Conservation (phyloP, 371 early-diverging fungal genomes). For the Modicella reniformis region DNA sequence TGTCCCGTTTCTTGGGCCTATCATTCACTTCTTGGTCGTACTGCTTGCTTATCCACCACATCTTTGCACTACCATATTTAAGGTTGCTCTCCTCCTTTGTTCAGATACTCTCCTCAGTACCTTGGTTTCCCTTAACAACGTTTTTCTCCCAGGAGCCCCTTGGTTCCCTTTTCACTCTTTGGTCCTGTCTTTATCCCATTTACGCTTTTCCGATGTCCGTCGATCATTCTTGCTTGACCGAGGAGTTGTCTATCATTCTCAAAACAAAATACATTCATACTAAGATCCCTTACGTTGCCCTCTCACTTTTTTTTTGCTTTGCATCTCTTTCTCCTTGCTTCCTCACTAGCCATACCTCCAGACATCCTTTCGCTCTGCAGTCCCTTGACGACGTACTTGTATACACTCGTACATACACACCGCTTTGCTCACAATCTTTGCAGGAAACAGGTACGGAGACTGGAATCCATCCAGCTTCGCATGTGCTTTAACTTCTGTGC, state of each 20-base stretch:
- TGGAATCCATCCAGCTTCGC: not conserved
- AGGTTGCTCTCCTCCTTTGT: slow-evolving; percentile 2
- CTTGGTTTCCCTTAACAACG: slow-evolving; percentile 7
- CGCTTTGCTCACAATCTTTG: not conserved
- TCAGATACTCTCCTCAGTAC: slow-evolving; percentile 13
- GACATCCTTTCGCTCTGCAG: slow-evolving; percentile 5
- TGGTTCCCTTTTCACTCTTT: slow-evolving; percentile 16
- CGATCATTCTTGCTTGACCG: slow-evolving; percentile 22
- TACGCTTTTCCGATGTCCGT: not conserved
- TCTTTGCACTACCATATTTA: not conserved
- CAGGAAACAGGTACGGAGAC: slow-evolving; percentile 4
- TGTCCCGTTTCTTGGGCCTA: slow-evolving; percentile 5
- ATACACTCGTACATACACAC: not conserved
- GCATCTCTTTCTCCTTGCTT: slow-evolving; percentile 13
- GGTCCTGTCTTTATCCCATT: not conserved
- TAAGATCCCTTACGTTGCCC: not conserved
- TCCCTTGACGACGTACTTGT: slow-evolving; percentile 6
- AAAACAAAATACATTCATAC: too few species aligned
- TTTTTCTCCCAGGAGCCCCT: slow-evolving; percentile 3
- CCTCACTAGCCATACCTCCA: slow-evolving; percentile 6
- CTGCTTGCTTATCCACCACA: not conserved
- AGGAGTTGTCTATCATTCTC: slow-evolving; percentile 26
- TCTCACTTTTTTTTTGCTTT: not conserved
- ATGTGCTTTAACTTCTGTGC: not conserved
- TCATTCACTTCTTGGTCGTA: not conserved